Base-by-base conservation (phyloP, 2,329 filamentous ascomycete genomes). In the Fusarium sp. region DNA sequence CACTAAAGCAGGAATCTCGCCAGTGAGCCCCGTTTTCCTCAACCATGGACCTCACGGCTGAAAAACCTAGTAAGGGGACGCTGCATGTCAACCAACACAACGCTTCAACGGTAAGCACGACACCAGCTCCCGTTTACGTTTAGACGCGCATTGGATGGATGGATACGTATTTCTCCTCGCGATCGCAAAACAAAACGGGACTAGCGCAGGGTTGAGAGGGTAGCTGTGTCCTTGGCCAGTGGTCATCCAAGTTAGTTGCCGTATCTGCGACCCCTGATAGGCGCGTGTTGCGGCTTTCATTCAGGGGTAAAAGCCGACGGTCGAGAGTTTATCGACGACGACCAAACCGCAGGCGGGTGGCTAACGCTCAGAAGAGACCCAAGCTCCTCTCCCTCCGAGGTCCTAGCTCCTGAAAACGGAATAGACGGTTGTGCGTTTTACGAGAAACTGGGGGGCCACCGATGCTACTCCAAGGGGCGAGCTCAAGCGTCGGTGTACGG, bases 281-380 rank as follows among this genome's bases (percentile, higher is more conserved):
- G 67, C 60, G 57, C 64, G 56, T 62, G 56, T 58, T 68, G 70
- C 64, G 75, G 75, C 65, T 76, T 66, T 73, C 48, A 59, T 65
- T 76, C 75, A 77, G 75, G 73, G 75, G 75, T 58, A 52, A 69
- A 64, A 50, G 50, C 9, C 58, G 35, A 52, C 59, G 65, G 61
- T 48, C 16, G 33, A 41, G 56, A 54, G 54, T 58, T 61, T 61
- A 67, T 39, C 45, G 54, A 64, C 41, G 54, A 45, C 39, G 48
- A 56, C 59, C 58, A 57, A 65, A 18, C 35, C 67, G 58, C 50
- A 52, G 54, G 54, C 59, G 22, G n/a, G 57, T 43, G 24, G 22
- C 39, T 45, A 43, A 61, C n/a, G 24, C 24, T 20, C 58, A 43
- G 31, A 29, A 27, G 50, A 65, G 39, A 22, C 57, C 45, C 54